Conservation (phyloP, 169 alveolate genomes). For the Plasmodium ovale region DNA sequence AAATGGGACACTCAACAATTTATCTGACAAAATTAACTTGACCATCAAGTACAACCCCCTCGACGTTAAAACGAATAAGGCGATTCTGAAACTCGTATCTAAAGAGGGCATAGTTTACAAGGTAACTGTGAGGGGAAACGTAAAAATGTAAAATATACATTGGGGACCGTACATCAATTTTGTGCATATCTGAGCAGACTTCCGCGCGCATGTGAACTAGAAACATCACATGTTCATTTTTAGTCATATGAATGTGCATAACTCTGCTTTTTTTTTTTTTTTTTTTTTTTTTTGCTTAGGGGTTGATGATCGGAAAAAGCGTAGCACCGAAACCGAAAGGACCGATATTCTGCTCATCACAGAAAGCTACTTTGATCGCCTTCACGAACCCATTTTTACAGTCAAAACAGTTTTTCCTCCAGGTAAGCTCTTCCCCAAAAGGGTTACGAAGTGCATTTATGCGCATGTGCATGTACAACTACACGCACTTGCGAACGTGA, state of each 20-base stretch:
- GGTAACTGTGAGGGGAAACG: conserved; percentile 15
- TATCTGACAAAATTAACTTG: conserved; percentile 49
- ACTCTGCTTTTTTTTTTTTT: background rate
- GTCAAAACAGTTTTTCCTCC: conserved; percentile 40
- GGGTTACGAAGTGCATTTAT: no score
- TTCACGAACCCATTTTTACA: conserved; percentile 72
- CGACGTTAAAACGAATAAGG: conserved; percentile 45
- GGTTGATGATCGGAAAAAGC: conserved; percentile 64
- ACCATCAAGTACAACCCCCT: conserved; percentile 58
- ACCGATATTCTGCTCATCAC: conserved; percentile 75
- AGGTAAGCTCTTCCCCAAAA: no score
- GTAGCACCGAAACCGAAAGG: conserved; percentile 72
- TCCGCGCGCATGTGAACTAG: no score
- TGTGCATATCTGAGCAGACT: no score
- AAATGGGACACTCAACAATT: conserved; percentile 26
- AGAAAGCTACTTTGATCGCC: conserved; percentile 59
- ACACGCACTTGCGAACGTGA: no score
- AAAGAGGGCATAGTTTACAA: conserved; percentile 71
- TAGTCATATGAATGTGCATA: background rate
- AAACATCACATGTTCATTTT: no score
- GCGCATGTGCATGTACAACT: no score
- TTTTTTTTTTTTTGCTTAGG: conserved; percentile 13
- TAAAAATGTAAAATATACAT: no score
- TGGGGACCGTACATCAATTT: no score
- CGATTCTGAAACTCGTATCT: conserved; percentile 50